Conservation (phyloP, 768 basidiomycete genomes). For the Russula compacta region DNA sequence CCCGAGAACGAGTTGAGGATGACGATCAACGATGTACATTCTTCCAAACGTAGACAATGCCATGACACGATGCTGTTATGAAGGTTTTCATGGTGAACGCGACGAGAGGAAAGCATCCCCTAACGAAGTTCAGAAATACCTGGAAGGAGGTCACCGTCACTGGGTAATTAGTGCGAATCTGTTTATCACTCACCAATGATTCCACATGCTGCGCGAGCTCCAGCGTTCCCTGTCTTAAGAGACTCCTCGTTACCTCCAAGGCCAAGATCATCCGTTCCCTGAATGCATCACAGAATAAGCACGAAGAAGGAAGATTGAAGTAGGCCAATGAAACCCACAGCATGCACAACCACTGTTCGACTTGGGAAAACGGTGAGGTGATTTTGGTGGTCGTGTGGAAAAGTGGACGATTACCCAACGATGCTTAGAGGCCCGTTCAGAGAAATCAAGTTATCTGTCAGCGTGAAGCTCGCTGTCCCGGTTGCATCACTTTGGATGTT, state of each 20-base stretch:
- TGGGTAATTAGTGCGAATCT: not conserved
- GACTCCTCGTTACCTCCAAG: constrained; percentile 57
- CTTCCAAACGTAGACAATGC: too few relatives aligned
- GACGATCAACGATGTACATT: too few relatives aligned
- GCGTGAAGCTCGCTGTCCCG: constrained; percentile 48
- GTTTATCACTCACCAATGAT: constrained; percentile 47
- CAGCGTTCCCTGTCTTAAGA: constrained; percentile 71
- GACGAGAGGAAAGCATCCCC: not conserved
- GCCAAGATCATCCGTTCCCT: constrained; percentile 79
- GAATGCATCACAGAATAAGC: not conserved
- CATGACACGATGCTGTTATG: too few relatives aligned
- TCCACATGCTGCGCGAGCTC: constrained; percentile 70
- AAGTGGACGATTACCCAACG: constrained; percentile 44
- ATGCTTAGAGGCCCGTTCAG: constrained; percentile 61
- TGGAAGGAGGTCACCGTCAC: not conserved
- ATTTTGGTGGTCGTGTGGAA: too few relatives aligned
- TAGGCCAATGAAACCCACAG: constrained; percentile 31
- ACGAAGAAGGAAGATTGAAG: not conserved
- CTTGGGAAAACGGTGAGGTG: constrained; percentile 26
- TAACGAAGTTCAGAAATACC: not conserved
- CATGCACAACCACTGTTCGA: constrained; percentile 69
- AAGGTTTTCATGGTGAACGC: too few relatives aligned
- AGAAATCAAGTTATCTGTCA: constrained; percentile 53
- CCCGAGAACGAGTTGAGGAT: too few relatives aligned
- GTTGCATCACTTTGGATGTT: constrained; percentile 55